A percentile compares a stretch with the other conserved stretches of the same genome.
Evolutionary conservation across 2,329 filamentous ascomycete species (phyloP).

Genomic region (Colletotrichum sp.): DNA sequence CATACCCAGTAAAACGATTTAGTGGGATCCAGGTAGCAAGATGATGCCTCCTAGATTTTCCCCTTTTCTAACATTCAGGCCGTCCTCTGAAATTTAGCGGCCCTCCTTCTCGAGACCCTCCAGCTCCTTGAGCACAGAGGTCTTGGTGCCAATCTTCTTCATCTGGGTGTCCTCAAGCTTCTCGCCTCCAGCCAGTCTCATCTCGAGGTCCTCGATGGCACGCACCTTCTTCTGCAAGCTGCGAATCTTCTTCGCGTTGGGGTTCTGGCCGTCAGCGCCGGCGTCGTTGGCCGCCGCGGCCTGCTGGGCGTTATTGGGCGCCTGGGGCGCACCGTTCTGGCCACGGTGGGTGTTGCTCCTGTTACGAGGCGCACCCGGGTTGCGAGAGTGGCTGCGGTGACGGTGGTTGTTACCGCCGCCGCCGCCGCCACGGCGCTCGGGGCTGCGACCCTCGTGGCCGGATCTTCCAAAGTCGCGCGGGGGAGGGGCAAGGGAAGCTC

Average conservation of each 20-base stretch:
- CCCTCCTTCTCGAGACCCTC: slow-evolving; percentile 52
- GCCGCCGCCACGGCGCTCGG: slow-evolving; percentile 62
- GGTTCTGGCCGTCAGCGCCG: slow-evolving; percentile 58
- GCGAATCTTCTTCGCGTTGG: slow-evolving; percentile 93
- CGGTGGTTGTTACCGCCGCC: slow-evolving; percentile 30
- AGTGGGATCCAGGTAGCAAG: not conserved
- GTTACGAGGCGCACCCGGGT: slow-evolving; percentile 54
- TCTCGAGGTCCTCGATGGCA: slow-evolving; percentile 97
- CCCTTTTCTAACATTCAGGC: not conserved
- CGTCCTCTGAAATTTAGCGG: not conserved
- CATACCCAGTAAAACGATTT: not conserved
- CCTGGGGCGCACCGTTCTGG: slow-evolving; percentile 27
- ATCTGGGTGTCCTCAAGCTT: slow-evolving; percentile 98
- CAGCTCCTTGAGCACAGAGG: slow-evolving; percentile 82
- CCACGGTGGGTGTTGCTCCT: slow-evolving; percentile 54
- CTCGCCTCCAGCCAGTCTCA: slow-evolving; percentile 91
- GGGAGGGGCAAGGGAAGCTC: slow-evolving; percentile 54
- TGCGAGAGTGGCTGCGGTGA: slow-evolving; percentile 61
- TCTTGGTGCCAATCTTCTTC: slow-evolving; percentile 95
- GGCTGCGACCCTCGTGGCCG: slow-evolving; percentile 61
- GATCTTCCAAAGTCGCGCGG: slow-evolving; percentile 29
- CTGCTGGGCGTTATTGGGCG: slow-evolving; percentile 27
- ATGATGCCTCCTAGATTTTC: not conserved
- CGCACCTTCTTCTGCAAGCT: slow-evolving; percentile 96
- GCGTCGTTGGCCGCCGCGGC: slow-evolving; percentile 25